Base-by-base conservation (phyloP, 495 filamentous ascomycete species). In the Hypomontagnella submonticulosa region DNA sequence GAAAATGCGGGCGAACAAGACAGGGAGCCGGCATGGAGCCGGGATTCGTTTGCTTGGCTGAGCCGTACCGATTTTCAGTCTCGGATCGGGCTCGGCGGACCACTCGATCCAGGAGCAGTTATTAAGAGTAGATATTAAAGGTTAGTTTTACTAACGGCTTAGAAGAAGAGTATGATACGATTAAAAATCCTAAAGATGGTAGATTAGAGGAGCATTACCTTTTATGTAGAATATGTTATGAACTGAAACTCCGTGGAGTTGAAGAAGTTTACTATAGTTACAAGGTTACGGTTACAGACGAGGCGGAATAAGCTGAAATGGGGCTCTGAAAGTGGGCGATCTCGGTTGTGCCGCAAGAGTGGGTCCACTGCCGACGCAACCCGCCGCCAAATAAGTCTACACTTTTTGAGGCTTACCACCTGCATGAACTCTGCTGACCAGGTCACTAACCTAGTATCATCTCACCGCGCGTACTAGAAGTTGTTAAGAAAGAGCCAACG, bases 311-410 rank as follows among this genome's bases (percentile, higher is more conserved):
- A 65, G 49, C 49, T 53, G 49, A 63, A 38, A 33, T 57, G 61
- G 47, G 61, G 46, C 61, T 55, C 32, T 40, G 3, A 11, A 32
- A 38, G 56, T 16, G 32, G 58, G 15, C 58, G 53, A 38, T 32
- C 38, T 67, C 34, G 47, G 61, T 33, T 57, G 33, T 58, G 19
- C 47, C 38, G 18, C 18, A 16, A 11, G 13, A 19, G 32, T 10
- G n/a, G 9, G 16, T n/a, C 4, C 40, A 51, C 46, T 62, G 64
- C 64, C 64, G 65, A 68, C 36, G 65, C 59, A 68, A 68, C 58
- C 65, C 65, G 65, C 58, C 54, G 55, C 34, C 34, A 57, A 41
- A 20, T 42, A 51, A 27, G 32, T 34, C 42, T 20, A 40, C 55
- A 27, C 2, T 27, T 27, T n/a, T n/a, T n/a, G n/a, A 27, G 23